phyloP scores from a whole-genome alignment of 2,329 filamentous ascomycete species.

The Fusarium camptoceras region DNA sequence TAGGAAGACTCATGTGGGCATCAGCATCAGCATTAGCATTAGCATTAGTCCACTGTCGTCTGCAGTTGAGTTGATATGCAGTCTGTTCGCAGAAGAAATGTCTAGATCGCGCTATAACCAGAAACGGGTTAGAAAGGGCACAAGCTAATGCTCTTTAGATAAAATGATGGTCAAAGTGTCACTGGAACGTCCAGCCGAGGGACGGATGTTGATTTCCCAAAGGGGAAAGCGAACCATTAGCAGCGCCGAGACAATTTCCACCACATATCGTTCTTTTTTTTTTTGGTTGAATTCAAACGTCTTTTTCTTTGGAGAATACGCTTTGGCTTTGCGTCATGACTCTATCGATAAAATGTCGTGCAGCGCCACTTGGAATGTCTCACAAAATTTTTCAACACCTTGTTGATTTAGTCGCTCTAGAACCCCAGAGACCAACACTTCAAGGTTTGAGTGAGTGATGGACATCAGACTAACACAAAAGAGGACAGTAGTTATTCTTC shows the following conservation, averaged over 20 bases:
- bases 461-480: neutral
- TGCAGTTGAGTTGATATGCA: conserved; percentile 5
- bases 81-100: neutral
- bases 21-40: conserved; percentile 20
- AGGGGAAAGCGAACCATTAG: conserved; percentile 9
- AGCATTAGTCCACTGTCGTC: conserved; percentile 5
- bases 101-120: neutral
- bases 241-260: conserved; percentile 18
- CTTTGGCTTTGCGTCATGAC: neutral
- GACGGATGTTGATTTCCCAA: conserved; percentile 14
- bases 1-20: neutral
- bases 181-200: conserved; percentile 5
- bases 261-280: neutral
- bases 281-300: neutral
- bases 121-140: neutral
- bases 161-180: neutral
- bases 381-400: neutral
- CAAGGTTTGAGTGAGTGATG: neutral
- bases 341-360: neutral
- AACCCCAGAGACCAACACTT: neutral
- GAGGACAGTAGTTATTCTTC: neutral
- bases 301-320: neutral
- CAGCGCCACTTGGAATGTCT: conserved; percentile 14
- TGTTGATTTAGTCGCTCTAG: neutral
- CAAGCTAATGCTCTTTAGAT: neutral